Evolutionary conservation across 2,329 filamentous ascomycete species (phyloP), one percentile per base, ranked within the genome.

Genomic region (Colletotrichum australisinense): DNA sequence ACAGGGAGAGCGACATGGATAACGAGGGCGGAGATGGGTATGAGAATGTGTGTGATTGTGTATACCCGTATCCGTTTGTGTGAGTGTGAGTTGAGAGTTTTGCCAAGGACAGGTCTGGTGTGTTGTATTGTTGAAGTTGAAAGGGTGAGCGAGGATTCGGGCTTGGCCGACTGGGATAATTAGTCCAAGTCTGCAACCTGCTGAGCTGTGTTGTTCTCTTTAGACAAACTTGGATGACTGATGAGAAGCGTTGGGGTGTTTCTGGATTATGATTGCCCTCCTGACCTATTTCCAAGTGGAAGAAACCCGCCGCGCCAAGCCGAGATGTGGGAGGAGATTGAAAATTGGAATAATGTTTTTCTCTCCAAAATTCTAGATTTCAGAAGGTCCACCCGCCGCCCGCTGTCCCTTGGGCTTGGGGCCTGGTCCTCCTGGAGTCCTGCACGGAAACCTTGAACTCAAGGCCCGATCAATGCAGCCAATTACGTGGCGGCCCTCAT

Each of bases 1-100:
- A 49, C 16, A 67, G 24, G 24, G 63, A 72, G n/a, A 67, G 16
- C 14, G 71, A 42, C 71, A 73, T 65, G 59, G 53, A 59, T 67
- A 24, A 30, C 19, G 38, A 26, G 14, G 22, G 16, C 22, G 22
- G 35, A 57, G 4, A 65, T 42, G 12, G 9, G 32, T 35, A 19
- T 19, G 49, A 28, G 16, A 30, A 14, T n/a, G 22, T 28, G 56
- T 16, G 24, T 9, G 46, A 30, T 5, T 26, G 35, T 42, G 28
- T 42, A 42, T 42, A 16, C 16, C 38, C 38, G 16, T 42, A 42
- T 42, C 38, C 38, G 38, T 42, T 19, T 42, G 38, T 8, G 2
- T 42, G 19, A 49, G 8, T n/a, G 42, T n/a, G 42, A 49, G 8
- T 19, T n/a, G 42, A 49, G 8, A 49, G 19, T 22, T 35, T n/a